phyloP scores from a whole-genome alignment of 345 rosid genomes.

The Laguncularia racemosa region DNA sequence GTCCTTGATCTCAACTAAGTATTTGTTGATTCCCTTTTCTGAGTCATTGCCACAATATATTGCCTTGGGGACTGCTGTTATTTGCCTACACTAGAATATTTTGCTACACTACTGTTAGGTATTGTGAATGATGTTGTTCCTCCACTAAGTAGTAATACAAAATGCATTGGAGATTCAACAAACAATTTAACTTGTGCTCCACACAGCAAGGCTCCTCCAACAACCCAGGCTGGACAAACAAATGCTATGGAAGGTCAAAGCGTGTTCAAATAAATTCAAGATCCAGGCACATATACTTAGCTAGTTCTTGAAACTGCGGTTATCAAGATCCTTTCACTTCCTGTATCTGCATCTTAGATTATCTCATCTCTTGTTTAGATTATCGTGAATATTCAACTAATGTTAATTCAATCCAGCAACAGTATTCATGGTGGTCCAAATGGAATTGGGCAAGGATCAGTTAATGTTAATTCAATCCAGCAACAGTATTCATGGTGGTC shows the following conservation, averaged over 20 bases:
- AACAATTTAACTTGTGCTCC: conserved; percentile 47
- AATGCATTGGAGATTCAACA: conserved; percentile 55
- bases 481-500: conserved; percentile 71
- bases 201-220: conserved; percentile 55
- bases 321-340: conserved; percentile 92
- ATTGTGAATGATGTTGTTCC: conserved; percentile 94
- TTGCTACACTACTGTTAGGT: conserved; percentile 74
- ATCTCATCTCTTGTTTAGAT: conserved; percentile 84
- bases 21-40: conserved; percentile 56
- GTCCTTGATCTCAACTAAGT: conserved; percentile 92
- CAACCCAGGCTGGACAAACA: conserved; percentile 67
- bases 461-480: conserved; percentile 91
- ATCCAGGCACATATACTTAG: conserved; percentile 93
- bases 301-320: conserved; percentile 94
- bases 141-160: conserved; percentile 65
- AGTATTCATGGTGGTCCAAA: conserved; percentile 70
- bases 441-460: conserved; percentile 61
- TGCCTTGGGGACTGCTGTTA: conserved; percentile 49
- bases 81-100: conserved; percentile 86
- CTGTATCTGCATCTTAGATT: conserved; percentile 75
- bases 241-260: conserved; percentile 71
- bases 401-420: conserved; percentile 86
- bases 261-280: conserved; percentile 94
- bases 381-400: conserved; percentile 85
- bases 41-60: conserved; percentile 90